Percentiles rank a stretch among this genome's conserved stretches.
These are phyloP conservation scores for Rhynchospora breviuscula DNA, from an alignment of 176 grass and related monocot genomes.

Conservation along the genomic window DNA sequence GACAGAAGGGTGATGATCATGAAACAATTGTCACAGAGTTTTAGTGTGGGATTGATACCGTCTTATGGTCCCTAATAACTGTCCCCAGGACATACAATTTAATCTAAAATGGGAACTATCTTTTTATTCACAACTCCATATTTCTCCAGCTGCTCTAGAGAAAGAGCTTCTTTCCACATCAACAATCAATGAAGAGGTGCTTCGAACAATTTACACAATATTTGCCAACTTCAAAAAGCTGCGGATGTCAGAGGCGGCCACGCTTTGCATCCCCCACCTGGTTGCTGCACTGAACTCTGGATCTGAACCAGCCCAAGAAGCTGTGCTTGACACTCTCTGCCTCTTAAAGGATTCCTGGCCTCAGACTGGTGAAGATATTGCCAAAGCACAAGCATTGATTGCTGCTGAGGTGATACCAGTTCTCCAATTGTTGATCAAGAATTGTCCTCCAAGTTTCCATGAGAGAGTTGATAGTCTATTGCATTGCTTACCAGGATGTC, in stretches of 20 bases:
- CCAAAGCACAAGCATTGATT: conserved; percentile 87
- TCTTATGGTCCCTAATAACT: neutral
- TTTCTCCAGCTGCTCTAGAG: conserved; percentile 63
- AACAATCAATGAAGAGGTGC: conserved; percentile 76
- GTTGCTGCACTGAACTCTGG: conserved; percentile 71
- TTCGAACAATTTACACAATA: conserved; percentile 77
- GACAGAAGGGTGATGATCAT: neutral
- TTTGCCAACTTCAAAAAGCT: conserved; percentile 93
- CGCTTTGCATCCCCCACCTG: conserved; percentile 87
- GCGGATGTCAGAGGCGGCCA: conserved; percentile 81
- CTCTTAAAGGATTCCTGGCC: conserved; percentile 95
- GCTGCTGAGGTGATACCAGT: conserved; percentile 85
- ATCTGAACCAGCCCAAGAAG: conserved; percentile 76
- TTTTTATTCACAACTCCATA: conserved; percentile 26
- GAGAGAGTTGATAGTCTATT: conserved; percentile 87
- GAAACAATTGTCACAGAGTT: neutral
- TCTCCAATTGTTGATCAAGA: conserved; percentile 87
- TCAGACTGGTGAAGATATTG: conserved; percentile 85
- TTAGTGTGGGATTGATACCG: neutral
- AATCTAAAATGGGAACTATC: conserved; percentile 12
- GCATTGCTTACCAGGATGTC: conserved; percentile 85
- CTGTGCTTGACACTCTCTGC: conserved; percentile 77
- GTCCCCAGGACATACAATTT: neutral
- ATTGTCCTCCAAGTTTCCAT: conserved; percentile 87
- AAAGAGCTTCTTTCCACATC: conserved; percentile 72